These are phyloP conservation scores for Paramecium biaurelia DNA, from an alignment of 73 alveolate species.

Conservation along the genomic window DNA sequence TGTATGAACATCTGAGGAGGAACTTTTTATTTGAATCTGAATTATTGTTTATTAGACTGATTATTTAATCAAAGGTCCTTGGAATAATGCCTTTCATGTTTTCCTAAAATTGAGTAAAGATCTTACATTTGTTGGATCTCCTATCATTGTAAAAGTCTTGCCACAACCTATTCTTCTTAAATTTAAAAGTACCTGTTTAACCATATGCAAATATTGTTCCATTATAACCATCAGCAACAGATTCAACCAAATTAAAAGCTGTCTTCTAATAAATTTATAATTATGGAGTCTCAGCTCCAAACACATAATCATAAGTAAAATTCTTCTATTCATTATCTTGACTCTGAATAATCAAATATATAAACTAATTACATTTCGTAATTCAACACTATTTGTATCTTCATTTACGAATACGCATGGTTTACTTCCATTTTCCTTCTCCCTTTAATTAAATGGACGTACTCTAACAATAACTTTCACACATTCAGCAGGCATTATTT, in stretches of 20 bases:
- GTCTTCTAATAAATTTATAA: constrained; percentile 90
- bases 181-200: constrained; percentile 65
- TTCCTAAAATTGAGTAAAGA: neutral
- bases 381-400: constrained; percentile 26
- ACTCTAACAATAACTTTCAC: constrained; percentile 80
- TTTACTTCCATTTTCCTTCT: constrained; percentile 49
- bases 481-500: constrained; percentile 62
- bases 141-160: constrained; percentile 92
- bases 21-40: constrained; percentile 81
- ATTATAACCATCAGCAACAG: constrained; percentile 95
- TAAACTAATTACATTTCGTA: constrained; percentile 20
- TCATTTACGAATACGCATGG: constrained; percentile 51
- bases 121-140: constrained; percentile 66
- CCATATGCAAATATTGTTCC: constrained; percentile 86
- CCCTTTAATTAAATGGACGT: constrained; percentile 78
- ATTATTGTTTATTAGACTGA: constrained; percentile 80
- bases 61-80: constrained; percentile 87
- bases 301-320: constrained; percentile 91
- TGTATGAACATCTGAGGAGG: constrained; percentile 90
- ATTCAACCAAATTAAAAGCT: constrained; percentile 95
- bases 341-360: neutral
- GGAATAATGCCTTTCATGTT: constrained; percentile 86
- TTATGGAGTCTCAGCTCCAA: constrained; percentile 84
- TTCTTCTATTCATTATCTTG: constrained; percentile 29
- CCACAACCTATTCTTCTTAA: constrained; percentile 74